Conservation (phyloP, 2,329 filamentous ascomycete species). For the Penicillium occitanis region DNA sequence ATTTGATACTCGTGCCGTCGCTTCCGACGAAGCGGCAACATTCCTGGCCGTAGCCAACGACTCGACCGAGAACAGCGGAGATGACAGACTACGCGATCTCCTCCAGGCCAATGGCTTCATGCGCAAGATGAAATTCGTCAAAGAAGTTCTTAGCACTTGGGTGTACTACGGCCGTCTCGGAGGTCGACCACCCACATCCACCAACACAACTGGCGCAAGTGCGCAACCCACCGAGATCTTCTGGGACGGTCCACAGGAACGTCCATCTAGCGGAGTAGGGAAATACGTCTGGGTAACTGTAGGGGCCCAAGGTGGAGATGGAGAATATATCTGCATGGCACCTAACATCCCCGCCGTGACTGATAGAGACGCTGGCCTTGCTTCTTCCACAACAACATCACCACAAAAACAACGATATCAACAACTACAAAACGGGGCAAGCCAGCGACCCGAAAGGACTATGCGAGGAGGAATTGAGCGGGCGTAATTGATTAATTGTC, state of each 20-base stretch:
- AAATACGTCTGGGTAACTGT: slow-evolving; percentile 56
- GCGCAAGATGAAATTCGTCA: slow-evolving; percentile 45
- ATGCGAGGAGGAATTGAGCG: not conserved
- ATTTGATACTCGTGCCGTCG: slow-evolving; percentile 44
- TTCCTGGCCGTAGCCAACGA: slow-evolving; percentile 44
- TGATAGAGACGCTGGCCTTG: not conserved
- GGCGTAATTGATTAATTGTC: not conserved
- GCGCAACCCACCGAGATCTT: slow-evolving; percentile 34
- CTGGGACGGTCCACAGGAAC: slow-evolving; percentile 46
- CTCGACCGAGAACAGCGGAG: slow-evolving; percentile 32
- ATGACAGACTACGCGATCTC: slow-evolving; percentile 43
- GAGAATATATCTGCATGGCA: slow-evolving; percentile 37
- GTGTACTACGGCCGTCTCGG: slow-evolving; percentile 40
- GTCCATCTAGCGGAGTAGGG: slow-evolving; percentile 45
- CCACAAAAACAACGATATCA: not conserved
- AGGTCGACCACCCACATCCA: slow-evolving; percentile 30
- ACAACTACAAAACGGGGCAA: slow-evolving; percentile 1
- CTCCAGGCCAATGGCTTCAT: slow-evolving; percentile 47
- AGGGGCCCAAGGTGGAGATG: slow-evolving; percentile 49
- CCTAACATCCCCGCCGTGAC: not conserved
- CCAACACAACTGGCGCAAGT: slow-evolving; percentile 21
- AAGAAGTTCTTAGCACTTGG: slow-evolving; percentile 43
- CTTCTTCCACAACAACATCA: not conserved
- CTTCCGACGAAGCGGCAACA: slow-evolving; percentile 42
- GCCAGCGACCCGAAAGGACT: not conserved